phyloP scores from a whole-genome alignment of 192 early-diverging fungal species.

The Coemansia sp. region DNA sequence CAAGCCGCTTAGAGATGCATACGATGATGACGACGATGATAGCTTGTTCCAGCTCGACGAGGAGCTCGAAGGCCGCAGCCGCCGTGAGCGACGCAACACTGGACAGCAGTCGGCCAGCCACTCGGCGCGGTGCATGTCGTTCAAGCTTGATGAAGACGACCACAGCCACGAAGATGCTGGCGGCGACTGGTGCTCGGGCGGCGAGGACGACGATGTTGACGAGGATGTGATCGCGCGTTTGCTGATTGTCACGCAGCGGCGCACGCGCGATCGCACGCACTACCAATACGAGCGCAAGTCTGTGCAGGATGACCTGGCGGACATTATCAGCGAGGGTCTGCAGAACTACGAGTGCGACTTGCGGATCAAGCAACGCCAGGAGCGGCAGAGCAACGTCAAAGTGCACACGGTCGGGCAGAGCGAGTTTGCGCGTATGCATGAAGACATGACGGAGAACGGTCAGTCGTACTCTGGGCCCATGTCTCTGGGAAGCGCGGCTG shows the following conservation, averaged over 20 bases:
- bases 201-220: conserved; percentile 84
- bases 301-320: conserved; percentile 79
- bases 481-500: conserved; percentile 38
- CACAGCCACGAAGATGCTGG: conserved; percentile 64
- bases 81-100: conserved; percentile 31
- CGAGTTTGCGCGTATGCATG: conserved; percentile 62
- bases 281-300: conserved; percentile 78
- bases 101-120: conserved; percentile 27
- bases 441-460: conserved; percentile 14
- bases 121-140: conserved; percentile 30
- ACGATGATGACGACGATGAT: conserved; percentile 63
- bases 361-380: conserved; percentile 56
- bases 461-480: conserved; percentile 29
- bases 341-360: conserved; percentile 86
- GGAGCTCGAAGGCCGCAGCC: conserved; percentile 62
- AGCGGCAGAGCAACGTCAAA: conserved; percentile 58
- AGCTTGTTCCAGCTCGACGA: conserved; percentile 83
- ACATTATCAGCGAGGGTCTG: conserved; percentile 97
- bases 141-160: conserved; percentile 32
- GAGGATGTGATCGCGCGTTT: conserved; percentile 88
- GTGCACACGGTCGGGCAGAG: conserved; percentile 63
- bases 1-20: not conserved
- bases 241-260: conserved; percentile 90
- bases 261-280: conserved; percentile 68
- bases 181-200: conserved; percentile 53